Percentiles rank a stretch among this genome's conserved stretches.
Evolutionary conservation across 1,284 basidiomycete species (phyloP).

Genomic region (Ustilago shanxiensis): DNA sequence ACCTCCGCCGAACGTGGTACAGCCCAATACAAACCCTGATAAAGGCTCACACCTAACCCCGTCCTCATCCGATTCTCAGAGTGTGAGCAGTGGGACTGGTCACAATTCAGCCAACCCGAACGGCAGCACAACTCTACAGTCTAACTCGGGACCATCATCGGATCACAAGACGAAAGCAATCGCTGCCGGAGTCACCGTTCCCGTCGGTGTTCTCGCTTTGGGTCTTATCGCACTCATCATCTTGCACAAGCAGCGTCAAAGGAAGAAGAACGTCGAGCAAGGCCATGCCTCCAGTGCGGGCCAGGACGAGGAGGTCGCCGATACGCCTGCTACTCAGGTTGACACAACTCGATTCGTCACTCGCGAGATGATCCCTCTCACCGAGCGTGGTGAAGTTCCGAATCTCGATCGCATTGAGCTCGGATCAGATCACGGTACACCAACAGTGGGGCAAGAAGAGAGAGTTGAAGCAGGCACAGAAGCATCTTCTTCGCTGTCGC

Average conservation of each 20-base stretch:
- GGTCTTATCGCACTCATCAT: conserved; percentile 15
- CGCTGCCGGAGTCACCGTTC: conserved; percentile 21
- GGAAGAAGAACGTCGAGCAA: not conserved
- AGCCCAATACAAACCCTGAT: conserved; percentile 9
- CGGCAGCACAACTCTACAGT: not conserved
- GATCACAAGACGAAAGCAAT: conserved; percentile 7
- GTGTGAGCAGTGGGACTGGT: not conserved
- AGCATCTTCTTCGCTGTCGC: conserved; percentile 4
- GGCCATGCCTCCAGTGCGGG: not conserved
- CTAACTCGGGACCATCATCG: not conserved
- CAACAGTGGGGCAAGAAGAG: not conserved
- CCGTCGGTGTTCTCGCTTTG: conserved; percentile 24
- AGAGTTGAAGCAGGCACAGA: conserved; percentile 5
- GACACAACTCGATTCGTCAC: not conserved
- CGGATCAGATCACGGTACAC: not conserved
- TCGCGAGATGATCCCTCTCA: not conserved
- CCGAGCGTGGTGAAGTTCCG: not conserved
- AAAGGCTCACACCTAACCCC: not conserved
- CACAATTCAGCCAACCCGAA: not conserved
- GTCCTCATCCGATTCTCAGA: not conserved
- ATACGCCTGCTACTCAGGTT: not conserved
- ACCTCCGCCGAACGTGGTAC: not conserved
- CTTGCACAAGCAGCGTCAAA: conserved; percentile 22
- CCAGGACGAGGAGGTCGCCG: conserved; percentile 13
- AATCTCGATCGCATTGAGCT: not conserved